Evolutionary conservation across 2,329 filamentous ascomycete species (phyloP).

Genomic region (Phyllosticta capitalensis): DNA sequence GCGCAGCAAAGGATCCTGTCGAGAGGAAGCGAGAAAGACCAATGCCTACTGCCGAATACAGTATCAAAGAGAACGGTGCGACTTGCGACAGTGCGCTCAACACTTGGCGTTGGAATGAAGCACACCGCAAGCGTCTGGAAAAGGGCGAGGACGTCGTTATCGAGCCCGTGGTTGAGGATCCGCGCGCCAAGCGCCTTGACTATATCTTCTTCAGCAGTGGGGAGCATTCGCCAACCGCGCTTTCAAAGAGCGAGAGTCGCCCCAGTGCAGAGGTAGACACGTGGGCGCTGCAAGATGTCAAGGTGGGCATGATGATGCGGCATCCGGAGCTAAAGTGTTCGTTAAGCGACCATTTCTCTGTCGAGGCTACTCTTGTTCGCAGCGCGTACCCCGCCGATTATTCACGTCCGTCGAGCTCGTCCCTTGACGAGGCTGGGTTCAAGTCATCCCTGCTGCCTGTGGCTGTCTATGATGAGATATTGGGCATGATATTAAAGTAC

Average conservation of each 20-base stretch:
- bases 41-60: slow-evolving; percentile 67
- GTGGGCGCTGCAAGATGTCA: slow-evolving; percentile 65
- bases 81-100: slow-evolving; percentile 82
- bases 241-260: neutral
- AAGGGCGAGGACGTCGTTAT: slow-evolving; percentile 56
- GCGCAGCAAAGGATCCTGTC: slow-evolving; percentile 55
- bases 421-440: slow-evolving; percentile 13
- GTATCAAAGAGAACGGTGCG: slow-evolving; percentile 69
- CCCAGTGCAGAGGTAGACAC: slow-evolving; percentile 16
- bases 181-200: slow-evolving; percentile 76
- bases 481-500: slow-evolving; percentile 61
- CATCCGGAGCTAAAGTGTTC: slow-evolving; percentile 77
- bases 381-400: slow-evolving; percentile 8
- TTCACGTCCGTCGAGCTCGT: slow-evolving; percentile 5
- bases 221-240: slow-evolving; percentile 17
- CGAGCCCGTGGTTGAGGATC: slow-evolving; percentile 57
- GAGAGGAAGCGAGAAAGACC: slow-evolving; percentile 58
- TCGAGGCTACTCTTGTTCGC: slow-evolving; percentile 61
- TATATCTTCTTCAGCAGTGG: slow-evolving; percentile 69
- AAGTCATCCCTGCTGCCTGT: slow-evolving; percentile 28
- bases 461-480: slow-evolving; percentile 60
- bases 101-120: slow-evolving; percentile 83
- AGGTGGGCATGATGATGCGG: slow-evolving; percentile 70
- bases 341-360: slow-evolving; percentile 88
- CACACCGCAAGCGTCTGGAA: slow-evolving; percentile 56